Percentiles rank a stretch among this genome's conserved stretches.
Evolutionary conservation across 2,329 filamentous ascomycete species (phyloP).

Genomic region (Ophiostoma himal-ulmi): DNA sequence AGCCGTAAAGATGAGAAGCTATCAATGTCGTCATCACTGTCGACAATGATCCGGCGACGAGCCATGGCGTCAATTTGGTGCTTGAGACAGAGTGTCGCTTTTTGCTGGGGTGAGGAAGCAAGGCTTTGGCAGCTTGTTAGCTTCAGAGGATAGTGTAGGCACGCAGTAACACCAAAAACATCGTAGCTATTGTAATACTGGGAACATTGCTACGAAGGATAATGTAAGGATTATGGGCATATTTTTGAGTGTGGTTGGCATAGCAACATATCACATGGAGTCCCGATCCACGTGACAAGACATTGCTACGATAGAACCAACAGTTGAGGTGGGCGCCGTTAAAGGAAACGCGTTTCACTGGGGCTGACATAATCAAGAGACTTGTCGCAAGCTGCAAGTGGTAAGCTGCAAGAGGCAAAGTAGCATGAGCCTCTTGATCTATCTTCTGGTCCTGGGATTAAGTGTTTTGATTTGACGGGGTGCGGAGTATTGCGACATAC

Average conservation of each 20-base stretch:
- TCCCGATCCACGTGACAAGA: background rate
- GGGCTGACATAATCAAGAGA: background rate
- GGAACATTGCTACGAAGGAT: background rate
- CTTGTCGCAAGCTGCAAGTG: background rate
- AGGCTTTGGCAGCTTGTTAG: background rate
- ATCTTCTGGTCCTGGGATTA: background rate
- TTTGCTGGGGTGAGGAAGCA: background rate
- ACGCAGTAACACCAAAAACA: background rate
- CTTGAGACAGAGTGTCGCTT: background rate
- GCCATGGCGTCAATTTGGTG: background rate
- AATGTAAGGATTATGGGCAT: background rate
- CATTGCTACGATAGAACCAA: background rate
- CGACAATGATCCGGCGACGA: background rate
- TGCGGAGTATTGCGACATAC: background rate
- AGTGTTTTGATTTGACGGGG: background rate
- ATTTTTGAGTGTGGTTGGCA: background rate
- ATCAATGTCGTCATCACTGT: conserved; percentile 2
- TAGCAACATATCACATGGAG: background rate
- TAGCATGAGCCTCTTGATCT: background rate
- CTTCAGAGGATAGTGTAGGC: background rate
- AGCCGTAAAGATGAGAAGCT: background rate
- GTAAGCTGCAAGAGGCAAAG: background rate
- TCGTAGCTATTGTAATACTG: background rate
- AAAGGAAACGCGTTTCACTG: background rate
- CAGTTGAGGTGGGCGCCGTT: background rate